Conservation (phyloP, 2,329 filamentous ascomycete species). For the Lachnellula cervina region DNA sequence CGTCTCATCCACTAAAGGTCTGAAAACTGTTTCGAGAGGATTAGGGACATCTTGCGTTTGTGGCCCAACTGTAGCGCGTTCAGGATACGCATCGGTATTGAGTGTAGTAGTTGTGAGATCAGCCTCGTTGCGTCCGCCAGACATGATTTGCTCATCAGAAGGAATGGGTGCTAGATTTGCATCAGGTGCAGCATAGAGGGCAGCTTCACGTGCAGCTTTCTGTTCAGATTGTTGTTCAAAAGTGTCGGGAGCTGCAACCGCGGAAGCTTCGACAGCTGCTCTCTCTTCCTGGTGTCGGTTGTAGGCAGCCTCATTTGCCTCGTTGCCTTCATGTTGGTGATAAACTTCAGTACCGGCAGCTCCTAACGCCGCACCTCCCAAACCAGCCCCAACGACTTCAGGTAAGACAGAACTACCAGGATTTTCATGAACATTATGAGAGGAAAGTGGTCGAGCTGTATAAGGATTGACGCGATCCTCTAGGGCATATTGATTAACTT, state of each 20-base stretch:
- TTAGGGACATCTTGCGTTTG: conserved; percentile 10
- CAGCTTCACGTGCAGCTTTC: conserved; percentile 12
- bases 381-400: conserved; percentile 17
- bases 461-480: conserved; percentile 56
- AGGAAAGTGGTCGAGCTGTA: conserved; percentile 33
- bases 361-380: conserved; percentile 16
- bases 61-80: background rate
- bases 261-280: conserved; percentile 21
- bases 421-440: conserved; percentile 1
- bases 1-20: conserved; percentile 11
- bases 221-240: conserved; percentile 4
- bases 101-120: conserved; percentile 8
- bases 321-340: conserved; percentile 10
- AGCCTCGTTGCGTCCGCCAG: conserved; percentile 20
- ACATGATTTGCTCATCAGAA: conserved; percentile 14
- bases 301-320: conserved; percentile 13
- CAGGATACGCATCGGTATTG: background rate
- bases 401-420: background rate
- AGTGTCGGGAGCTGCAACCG: conserved; percentile 19
- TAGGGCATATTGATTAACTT: conserved; percentile 46
- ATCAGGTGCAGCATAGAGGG: conserved; percentile 18
- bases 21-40: conserved; percentile 3
- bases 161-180: background rate
- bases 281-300: conserved; percentile 16
- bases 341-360: conserved; percentile 19